Conservation (phyloP, 192 early-diverging fungal species). For the Coemansia sp. region DNA sequence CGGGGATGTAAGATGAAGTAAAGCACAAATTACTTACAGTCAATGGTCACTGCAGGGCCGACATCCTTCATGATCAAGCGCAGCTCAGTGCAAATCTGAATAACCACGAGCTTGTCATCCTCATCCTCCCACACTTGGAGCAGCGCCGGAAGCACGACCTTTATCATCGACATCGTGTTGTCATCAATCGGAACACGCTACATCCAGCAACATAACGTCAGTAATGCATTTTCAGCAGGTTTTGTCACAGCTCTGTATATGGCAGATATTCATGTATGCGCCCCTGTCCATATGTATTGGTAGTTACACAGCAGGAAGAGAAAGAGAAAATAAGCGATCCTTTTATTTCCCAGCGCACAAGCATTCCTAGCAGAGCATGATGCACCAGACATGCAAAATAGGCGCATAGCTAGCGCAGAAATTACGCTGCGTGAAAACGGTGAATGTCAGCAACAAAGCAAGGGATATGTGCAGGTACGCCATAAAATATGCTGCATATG, state of each 20-base stretch:
- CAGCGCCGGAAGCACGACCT: constrained; percentile 68
- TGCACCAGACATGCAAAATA: constrained; percentile 8
- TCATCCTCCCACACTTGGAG: constrained; percentile 76
- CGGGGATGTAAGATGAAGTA: constrained; percentile 5
- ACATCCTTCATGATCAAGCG: constrained; percentile 68
- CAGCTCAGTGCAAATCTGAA: constrained; percentile 75
- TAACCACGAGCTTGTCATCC: constrained; percentile 79
- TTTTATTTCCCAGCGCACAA: neutral
- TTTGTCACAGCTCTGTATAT: neutral
- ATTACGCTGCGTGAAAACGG: neutral
- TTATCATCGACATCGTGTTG: constrained; percentile 70
- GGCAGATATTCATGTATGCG: neutral
- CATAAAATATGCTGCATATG: neutral
- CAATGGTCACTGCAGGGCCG: constrained; percentile 64
- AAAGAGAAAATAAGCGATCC: neutral
- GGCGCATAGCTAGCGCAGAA: constrained; percentile 3
- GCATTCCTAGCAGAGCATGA: neutral
- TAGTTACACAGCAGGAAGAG: neutral
- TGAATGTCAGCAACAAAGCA: neutral
- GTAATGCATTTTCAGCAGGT: neutral
- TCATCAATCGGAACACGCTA: constrained; percentile 68
- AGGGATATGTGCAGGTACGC: neutral
- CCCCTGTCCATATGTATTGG: neutral
- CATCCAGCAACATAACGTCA: neutral
- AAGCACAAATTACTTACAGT: constrained; percentile 34